Evolutionary conservation across 139 green algal species (phyloP), one percentile per base, ranked within the genome.

Genomic region (Asterochloris erici): DNA sequence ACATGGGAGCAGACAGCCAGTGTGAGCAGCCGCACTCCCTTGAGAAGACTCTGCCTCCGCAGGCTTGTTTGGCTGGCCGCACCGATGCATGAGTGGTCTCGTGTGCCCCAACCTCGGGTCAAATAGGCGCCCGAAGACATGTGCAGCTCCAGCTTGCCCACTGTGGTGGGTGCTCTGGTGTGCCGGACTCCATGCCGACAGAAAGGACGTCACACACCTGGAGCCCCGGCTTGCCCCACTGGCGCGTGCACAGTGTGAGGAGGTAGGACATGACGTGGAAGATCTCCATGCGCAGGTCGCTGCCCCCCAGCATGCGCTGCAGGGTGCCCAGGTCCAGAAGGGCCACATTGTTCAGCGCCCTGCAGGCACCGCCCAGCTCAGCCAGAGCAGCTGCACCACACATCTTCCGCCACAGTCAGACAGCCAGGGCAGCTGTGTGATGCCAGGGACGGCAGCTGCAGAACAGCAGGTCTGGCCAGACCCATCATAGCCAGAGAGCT

Each of bases 241-340:
- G 79, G 77, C 85, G 86, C 26, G 85, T 90, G 79, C 82, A 86
- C 81, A 89, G 92, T 15, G 84, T 89, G n/a, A 92, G 81, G 12
- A 94, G 80, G 23, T 75, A 85, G 64, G 74, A 82, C 62, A 85
- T 75, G 63, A 94, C 85, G 85, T 93, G 91, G 26, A 89, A 87
- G 77, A 91, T 86, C 79, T 91, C 89, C 23, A 93, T 70, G 17
- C 86, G 73, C 78, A 91, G 82, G 79, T 90, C 82, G 38, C 80
- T 66, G 26, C 79, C 76, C 15, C 84, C 84, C 68, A 94, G 85
- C 81, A 83, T 77, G 62, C 85, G 73, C 83, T 94, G 91, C 1
- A 85, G 78, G 24, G 86, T 83, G 6, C 70, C 26, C 26, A 93
- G 83, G 81, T 94, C 90, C 73, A 92, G 71, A 66, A 82, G 28